Base-by-base conservation (phyloP, 805 yeast genomes). In the Wilhelminamyces savonicus region DNA sequence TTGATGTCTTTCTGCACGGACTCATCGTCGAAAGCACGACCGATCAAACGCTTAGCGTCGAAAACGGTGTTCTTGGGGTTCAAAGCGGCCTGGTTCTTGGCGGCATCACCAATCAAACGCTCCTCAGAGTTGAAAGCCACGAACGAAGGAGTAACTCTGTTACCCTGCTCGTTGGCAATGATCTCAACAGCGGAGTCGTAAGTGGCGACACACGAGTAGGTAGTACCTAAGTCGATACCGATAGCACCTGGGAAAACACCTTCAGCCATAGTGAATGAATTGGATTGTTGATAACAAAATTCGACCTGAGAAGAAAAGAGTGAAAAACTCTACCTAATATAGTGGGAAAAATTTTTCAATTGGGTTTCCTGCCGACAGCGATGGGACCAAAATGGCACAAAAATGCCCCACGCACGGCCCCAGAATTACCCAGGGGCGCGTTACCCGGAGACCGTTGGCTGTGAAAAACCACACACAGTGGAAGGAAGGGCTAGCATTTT, bases 21-120 rank as follows among this genome's bases (percentile, higher is more conserved):
- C 53, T 70, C 76, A 42, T 73, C 79, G 28, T 52, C 60, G 61
- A 67, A 73, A 59, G 66, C 76, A 71, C 76, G 74, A 64, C 80
- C 81, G 62, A 64, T 64, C 52, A 64, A 64, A 59, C 71, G 66
- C 58, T 64, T 64, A 43, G 71, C 71, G 46, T 64, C 71, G 57
- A 64, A 64, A 43, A 64, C 69, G 39, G 71, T 64, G 59, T 64
- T 64, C 52, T 51, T 59, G 54, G 71, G 71, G 64, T 64, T 64
- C 52, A 64, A 59, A 44, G 71, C 71, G 43, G 71, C 71, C 51
- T 64, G 71, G 53, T 64, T 64, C 59, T 64, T 64, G 41, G 71
- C 71, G 41, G 71, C 69, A 49, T 64, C 71, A 62, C 71, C 71
- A 50, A 64, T 64, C 55, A 64, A 64, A 61, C 71, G 61, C 61